These are phyloP conservation scores for Teunomyces stri DNA, from an alignment of 805 yeast species.

Conservation along the genomic window DNA sequence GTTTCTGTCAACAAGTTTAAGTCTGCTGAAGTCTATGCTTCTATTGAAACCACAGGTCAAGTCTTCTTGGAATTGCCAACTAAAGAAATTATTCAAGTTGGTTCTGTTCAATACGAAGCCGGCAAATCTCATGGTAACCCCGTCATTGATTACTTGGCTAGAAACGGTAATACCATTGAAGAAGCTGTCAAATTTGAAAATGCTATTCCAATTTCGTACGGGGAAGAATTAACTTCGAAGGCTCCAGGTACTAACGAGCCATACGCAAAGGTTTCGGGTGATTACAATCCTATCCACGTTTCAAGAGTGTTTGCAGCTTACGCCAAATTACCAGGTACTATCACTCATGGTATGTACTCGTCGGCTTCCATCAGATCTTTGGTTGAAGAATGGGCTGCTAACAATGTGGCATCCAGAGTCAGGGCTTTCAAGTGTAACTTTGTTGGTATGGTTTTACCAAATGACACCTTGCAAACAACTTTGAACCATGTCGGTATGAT, in stretches of 20 bases:
- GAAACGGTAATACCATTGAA: conserved; percentile 92
- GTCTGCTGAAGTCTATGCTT: conserved; percentile 68
- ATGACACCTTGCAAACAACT: conserved; percentile 80
- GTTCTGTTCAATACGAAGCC: conserved; percentile 81
- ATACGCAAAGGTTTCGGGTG: conserved; percentile 96
- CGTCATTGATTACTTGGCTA: conserved; percentile 85
- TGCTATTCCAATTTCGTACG: conserved; percentile 76
- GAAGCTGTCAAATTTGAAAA: conserved; percentile 90
- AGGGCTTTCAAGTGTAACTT: conserved; percentile 89
- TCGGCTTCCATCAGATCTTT: conserved; percentile 92
- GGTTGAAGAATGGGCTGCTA: conserved; percentile 98
- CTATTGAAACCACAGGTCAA: conserved; percentile 81
- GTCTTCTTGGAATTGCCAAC: conserved; percentile 88
- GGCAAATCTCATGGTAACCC: conserved; percentile 96
- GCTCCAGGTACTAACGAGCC: conserved; percentile 97
- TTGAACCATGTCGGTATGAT: conserved; percentile 98
- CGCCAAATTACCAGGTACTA: conserved; percentile 94
- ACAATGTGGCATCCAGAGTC: conserved; percentile 92
- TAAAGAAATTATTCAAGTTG: conserved; percentile 82
- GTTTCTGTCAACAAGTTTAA: conserved; percentile 81
- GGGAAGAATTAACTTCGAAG: conserved; percentile 61
- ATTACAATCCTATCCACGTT: conserved; percentile 97
- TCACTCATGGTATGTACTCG: conserved; percentile 98
- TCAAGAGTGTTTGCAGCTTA: conserved; percentile 91
- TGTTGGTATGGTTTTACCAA: conserved; percentile 97